Evolutionary conservation across 768 basidiomycete species (phyloP).

Genomic region (Xerocomellus dryophilus): DNA sequence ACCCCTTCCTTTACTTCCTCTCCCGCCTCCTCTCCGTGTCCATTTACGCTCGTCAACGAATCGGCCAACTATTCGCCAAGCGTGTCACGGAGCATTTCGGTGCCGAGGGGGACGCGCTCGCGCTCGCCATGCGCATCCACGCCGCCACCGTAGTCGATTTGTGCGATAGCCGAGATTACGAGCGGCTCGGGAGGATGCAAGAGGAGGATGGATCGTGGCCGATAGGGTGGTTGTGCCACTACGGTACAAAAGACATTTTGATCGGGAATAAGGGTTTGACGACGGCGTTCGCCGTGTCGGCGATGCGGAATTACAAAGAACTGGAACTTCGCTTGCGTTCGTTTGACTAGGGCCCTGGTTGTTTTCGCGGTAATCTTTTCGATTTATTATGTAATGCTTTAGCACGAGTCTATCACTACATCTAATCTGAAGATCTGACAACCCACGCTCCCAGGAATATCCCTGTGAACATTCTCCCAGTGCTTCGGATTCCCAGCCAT

Average conservation of each 20-base stretch:
- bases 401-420: too few species aligned
- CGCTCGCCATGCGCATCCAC: constrained; percentile 19
- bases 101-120: constrained; percentile 15
- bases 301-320: constrained; percentile 11
- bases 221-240: constrained; percentile 19
- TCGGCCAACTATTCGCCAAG: constrained; percentile 14
- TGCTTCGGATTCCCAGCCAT: too few species aligned
- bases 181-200: constrained; percentile 18
- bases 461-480: too few species aligned
- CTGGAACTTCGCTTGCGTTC: constrained; percentile 13
- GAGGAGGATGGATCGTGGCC: constrained; percentile 22
- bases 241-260: background rate
- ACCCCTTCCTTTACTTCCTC: constrained; percentile 23
- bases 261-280: constrained; percentile 22
- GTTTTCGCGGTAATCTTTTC: background rate
- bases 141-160: constrained; percentile 10
- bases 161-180: constrained; percentile 15
- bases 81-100: constrained; percentile 19
- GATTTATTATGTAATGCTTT: too few species aligned
- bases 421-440: too few species aligned
- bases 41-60: constrained; percentile 12
- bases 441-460: too few species aligned
- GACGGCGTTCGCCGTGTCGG: constrained; percentile 21
- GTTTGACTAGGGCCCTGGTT: constrained; percentile 7
- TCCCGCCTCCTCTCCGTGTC: constrained; percentile 20